These are phyloP conservation scores for Vigna angularis DNA, from an alignment of 306 rosid genomes.

Conservation along the genomic window DNA sequence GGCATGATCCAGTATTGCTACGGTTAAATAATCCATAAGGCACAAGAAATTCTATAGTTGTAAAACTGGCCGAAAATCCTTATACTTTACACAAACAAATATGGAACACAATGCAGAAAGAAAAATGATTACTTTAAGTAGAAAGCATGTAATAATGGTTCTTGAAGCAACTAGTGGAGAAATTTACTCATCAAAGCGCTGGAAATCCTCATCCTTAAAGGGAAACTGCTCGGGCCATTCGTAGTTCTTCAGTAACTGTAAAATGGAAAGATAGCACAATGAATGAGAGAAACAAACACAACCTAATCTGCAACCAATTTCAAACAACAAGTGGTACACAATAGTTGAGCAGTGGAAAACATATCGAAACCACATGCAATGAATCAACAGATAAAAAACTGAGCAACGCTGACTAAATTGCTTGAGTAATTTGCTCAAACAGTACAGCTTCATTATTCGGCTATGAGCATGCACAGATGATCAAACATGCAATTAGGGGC, in stretches of 20 bases:
- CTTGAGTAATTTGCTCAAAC: neutral
- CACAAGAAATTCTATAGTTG: neutral
- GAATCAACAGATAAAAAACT: neutral
- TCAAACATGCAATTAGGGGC: neutral
- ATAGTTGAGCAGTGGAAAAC: neutral
- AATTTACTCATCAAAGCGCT: conserved; percentile 79
- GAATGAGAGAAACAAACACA: conserved; percentile 15
- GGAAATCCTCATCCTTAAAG: conserved; percentile 80
- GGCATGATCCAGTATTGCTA: neutral
- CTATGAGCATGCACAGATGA: neutral
- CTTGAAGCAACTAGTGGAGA: conserved; percentile 25
- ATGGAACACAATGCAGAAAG: neutral
- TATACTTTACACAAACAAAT: neutral
- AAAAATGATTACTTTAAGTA: neutral
- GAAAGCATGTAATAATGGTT: conserved; percentile 1
- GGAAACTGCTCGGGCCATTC: conserved; percentile 84
- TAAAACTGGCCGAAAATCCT: neutral
- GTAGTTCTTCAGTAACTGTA: conserved; percentile 68
- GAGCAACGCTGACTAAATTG: neutral
- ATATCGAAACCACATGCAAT: neutral
- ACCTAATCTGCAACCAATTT: neutral
- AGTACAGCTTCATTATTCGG: neutral
- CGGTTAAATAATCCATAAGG: neutral
- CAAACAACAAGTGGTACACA: conserved; percentile 8
- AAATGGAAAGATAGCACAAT: conserved; percentile 5